Conservation (phyloP, 192 early-diverging fungal species). For the Podochytrium sp. region DNA sequence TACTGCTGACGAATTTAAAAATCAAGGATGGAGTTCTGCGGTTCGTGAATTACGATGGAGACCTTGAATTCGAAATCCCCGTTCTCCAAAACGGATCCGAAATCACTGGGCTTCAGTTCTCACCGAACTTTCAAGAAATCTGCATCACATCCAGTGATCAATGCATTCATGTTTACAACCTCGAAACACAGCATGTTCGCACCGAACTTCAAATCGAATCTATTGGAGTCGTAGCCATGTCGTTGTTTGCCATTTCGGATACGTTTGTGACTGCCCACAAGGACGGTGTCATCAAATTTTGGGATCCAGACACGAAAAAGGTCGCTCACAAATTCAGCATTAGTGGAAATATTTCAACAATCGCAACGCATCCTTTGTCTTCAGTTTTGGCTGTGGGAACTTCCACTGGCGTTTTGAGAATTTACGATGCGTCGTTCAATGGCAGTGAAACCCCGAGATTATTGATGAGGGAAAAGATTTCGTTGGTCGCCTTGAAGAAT, state of each 20-base stretch:
- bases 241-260: conserved; percentile 24
- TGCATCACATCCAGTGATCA: conserved; percentile 29
- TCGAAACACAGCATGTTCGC: background rate
- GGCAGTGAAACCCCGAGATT: conserved; percentile 24
- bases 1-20: too few relatives aligned
- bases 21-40: conserved; percentile 49
- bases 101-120: conserved; percentile 37
- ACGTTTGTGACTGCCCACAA: conserved; percentile 32
- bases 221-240: conserved; percentile 12
- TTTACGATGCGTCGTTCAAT: conserved; percentile 33
- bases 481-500: conserved; percentile 20
- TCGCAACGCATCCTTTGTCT: conserved; percentile 29
- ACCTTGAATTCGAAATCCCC: conserved; percentile 20
- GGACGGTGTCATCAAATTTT: conserved; percentile 29
- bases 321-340: background rate
- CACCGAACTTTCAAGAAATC: conserved; percentile 45
- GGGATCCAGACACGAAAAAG: conserved; percentile 32
- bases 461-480: conserved; percentile 36
- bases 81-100: background rate
- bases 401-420: conserved; percentile 37
- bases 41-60: conserved; percentile 26
- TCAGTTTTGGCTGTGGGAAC: conserved; percentile 44
- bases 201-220: conserved; percentile 4
- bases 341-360: background rate
- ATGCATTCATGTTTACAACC: conserved; percentile 25